phyloP scores from a whole-genome alignment of 2,329 filamentous ascomycete genomes.

The Lecanoromycetidae sp. region DNA sequence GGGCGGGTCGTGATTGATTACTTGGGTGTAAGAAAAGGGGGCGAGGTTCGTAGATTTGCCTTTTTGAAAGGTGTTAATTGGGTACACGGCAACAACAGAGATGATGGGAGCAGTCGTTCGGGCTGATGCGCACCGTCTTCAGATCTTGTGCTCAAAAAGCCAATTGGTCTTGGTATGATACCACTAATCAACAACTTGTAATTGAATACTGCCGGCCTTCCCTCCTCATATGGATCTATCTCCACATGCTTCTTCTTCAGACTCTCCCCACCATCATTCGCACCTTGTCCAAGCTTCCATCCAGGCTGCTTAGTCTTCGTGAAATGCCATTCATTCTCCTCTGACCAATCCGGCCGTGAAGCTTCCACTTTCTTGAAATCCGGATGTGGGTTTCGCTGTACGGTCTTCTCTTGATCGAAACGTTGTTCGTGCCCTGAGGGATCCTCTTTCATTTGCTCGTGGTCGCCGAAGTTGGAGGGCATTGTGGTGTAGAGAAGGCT shows the following conservation, averaged over 20 bases:
- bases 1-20: constrained; percentile 77
- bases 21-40: constrained; percentile 75
- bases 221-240: constrained; percentile 69
- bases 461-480: constrained; percentile 15
- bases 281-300: constrained; percentile 34
- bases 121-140: constrained; percentile 41
- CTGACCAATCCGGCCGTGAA: constrained; percentile 32
- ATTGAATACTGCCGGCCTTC: constrained; percentile 57
- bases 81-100: no score
- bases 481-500: not conserved
- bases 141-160: constrained; percentile 46
- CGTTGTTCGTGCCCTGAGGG: constrained; percentile 25
- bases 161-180: constrained; percentile 71
- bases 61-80: no score
- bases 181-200: constrained; percentile 85
- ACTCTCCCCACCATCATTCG: constrained; percentile 34
- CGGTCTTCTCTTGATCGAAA: constrained; percentile 33
- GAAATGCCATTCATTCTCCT: constrained; percentile 25
- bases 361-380: constrained; percentile 31
- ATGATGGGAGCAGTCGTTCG: not conserved
- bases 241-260: constrained; percentile 51
- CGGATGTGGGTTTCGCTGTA: constrained; percentile 24
- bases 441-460: constrained; percentile 14
- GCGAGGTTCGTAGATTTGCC: constrained; percentile 56
- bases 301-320: constrained; percentile 31